phyloP scores from a whole-genome alignment of 345 rosid species.

The Anacardium occidentale region DNA sequence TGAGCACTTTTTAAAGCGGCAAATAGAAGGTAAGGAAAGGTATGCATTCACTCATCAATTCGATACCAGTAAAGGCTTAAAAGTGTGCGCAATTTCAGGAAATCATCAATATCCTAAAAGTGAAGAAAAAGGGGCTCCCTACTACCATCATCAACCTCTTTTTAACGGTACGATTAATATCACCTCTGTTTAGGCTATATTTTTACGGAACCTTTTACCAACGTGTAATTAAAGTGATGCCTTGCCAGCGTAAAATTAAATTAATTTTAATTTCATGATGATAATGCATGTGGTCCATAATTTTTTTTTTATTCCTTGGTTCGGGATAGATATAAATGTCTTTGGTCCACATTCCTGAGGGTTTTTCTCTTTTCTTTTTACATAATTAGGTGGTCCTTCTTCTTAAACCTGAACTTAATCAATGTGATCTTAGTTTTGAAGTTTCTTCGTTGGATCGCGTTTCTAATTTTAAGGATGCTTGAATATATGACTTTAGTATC shows the following conservation, averaged over 20 bases:
- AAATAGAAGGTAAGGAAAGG: conserved; percentile 10
- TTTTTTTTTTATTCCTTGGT: conserved; percentile 12
- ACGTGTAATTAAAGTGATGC: conserved; percentile 18
- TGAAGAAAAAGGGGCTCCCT: conserved; percentile 2
- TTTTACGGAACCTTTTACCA: not conserved
- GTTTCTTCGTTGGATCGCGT: conserved; percentile 14
- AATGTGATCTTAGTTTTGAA: not conserved
- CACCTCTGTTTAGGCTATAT: conserved; percentile 18
- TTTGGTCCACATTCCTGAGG: not conserved
- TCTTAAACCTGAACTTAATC: not conserved
- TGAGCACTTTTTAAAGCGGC: not conserved
- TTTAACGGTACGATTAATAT: conserved; percentile 17
- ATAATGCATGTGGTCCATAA: conserved; percentile 19
- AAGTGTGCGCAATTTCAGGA: conserved; percentile 39
- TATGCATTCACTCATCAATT: conserved; percentile 15
- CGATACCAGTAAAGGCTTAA: conserved; percentile 21
- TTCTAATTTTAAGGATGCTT: not conserved
- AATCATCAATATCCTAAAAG: conserved; percentile 24
- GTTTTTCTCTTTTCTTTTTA: not conserved
- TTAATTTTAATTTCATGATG: not conserved
- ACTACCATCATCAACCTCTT: not conserved
- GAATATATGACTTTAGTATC: no score
- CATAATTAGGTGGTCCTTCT: conserved; percentile 27
- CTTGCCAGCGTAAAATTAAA: not conserved
- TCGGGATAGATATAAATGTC: not conserved